These are phyloP conservation scores for Coemansia sp. DNA, from an alignment of 192 early-diverging fungal species.

Conservation along the genomic window DNA sequence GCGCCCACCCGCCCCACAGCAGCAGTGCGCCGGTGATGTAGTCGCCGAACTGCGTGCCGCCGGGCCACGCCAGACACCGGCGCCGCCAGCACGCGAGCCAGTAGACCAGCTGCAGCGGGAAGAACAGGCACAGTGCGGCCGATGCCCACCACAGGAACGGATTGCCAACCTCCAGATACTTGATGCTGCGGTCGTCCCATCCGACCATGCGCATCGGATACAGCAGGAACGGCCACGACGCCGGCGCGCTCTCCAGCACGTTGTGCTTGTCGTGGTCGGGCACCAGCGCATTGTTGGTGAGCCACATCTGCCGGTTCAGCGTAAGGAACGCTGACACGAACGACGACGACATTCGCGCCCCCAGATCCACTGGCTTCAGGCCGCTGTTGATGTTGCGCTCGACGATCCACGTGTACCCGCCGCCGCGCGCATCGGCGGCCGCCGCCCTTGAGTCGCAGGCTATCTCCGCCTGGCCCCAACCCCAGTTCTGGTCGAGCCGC, in stretches of 20 bases:
- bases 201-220: constrained; percentile 71
- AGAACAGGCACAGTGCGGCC: constrained; percentile 21
- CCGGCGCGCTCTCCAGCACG: constrained; percentile 60
- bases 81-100: constrained; percentile 56
- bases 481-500: constrained; percentile 84
- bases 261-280: constrained; percentile 77
- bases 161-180: constrained; percentile 71
- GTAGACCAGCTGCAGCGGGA: constrained; percentile 43
- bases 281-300: constrained; percentile 74
- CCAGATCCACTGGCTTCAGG: constrained; percentile 62
- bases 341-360: constrained; percentile 61
- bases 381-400: constrained; percentile 81
- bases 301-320: constrained; percentile 77
- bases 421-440: not conserved
- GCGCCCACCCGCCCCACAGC: constrained; percentile 65
- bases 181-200: constrained; percentile 67
- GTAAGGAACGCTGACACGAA: constrained; percentile 61
- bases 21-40: constrained; percentile 60
- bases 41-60: constrained; percentile 50
- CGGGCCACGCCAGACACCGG: constrained; percentile 43
- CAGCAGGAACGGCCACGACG: constrained; percentile 66
- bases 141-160: constrained; percentile 63
- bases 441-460: constrained; percentile 65
- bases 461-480: constrained; percentile 89
- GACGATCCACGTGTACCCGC: constrained; percentile 80